These are phyloP conservation scores for Escallonia herrerae DNA, from an alignment of 129 eudicot genomes.

Conservation along the genomic window DNA sequence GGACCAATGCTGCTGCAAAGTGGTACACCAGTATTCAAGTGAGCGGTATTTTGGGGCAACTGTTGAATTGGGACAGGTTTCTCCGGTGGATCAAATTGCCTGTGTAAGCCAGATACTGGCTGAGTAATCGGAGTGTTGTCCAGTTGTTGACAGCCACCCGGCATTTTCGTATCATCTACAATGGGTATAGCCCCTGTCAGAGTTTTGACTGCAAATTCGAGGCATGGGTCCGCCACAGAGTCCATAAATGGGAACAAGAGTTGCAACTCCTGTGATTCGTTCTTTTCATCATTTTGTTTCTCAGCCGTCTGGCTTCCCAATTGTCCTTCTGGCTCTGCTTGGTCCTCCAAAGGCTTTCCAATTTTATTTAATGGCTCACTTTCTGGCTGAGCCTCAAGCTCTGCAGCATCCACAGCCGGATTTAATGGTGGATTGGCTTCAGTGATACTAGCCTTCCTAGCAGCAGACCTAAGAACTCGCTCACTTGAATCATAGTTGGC, in stretches of 20 bases:
- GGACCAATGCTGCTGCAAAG: background rate
- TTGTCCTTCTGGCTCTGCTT: background rate
- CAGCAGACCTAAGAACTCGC: conserved; percentile 21
- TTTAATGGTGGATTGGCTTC: conserved; percentile 3
- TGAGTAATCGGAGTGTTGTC: background rate
- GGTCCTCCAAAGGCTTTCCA: background rate
- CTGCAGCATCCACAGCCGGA: background rate
- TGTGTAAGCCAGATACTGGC: background rate
- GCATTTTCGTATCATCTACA: background rate
- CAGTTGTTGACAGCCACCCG: background rate
- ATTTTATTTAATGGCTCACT: background rate
- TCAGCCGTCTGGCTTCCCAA: background rate
- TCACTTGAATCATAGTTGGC: conserved; percentile 15
- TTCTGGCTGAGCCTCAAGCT: background rate
- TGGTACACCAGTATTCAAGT: background rate
- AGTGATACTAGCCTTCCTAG: background rate
- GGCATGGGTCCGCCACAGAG: conserved; percentile 65
- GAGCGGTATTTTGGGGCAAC: background rate
- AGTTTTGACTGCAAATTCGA: conserved; percentile 75
- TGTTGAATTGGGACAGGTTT: no score
- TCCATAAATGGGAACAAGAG: conserved; percentile 39
- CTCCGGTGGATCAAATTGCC: no score
- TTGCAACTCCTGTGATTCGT: background rate
- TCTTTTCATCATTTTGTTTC: conserved; percentile 2
- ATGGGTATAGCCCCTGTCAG: conserved; percentile 36